These are phyloP conservation scores for Austroboletus eburneus DNA, from an alignment of 768 basidiomycete genomes.

Conservation along the genomic window DNA sequence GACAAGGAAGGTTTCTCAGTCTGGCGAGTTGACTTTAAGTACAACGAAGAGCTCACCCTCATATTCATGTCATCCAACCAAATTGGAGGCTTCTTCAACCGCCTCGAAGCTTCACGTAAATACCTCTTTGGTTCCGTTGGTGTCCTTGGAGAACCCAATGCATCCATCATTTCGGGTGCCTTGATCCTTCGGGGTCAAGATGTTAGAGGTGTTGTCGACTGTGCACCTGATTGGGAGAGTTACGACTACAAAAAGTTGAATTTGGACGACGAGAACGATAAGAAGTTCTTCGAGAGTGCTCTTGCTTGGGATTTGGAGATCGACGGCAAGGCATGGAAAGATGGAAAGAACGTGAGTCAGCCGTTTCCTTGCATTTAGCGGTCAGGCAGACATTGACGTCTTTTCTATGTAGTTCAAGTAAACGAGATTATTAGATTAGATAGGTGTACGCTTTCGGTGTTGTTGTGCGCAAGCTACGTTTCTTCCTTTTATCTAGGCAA, in stretches of 20 bases:
- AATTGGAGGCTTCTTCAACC: slow-evolving; percentile 95
- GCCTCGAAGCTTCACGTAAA: slow-evolving; percentile 94
- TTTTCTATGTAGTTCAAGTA: slow-evolving; percentile 24
- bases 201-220: slow-evolving; percentile 61
- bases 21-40: slow-evolving; percentile 96
- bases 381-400: background rate
- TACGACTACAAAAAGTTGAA: slow-evolving; percentile 80
- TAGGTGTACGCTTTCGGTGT: slow-evolving; percentile 21
- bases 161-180: slow-evolving; percentile 77
- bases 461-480: slow-evolving; percentile 5
- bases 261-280: slow-evolving; percentile 66
- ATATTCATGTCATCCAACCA: slow-evolving; percentile 95
- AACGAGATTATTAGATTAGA: slow-evolving; percentile 15
- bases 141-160: slow-evolving; percentile 78
- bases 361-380: background rate
- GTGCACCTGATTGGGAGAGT: slow-evolving; percentile 89
- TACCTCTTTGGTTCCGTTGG: slow-evolving; percentile 93
- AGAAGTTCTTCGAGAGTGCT: slow-evolving; percentile 87
- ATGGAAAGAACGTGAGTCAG: slow-evolving; percentile 80
- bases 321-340: slow-evolving; percentile 85
- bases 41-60: slow-evolving; percentile 88
- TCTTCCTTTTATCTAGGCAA: background rate
- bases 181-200: slow-evolving; percentile 84
- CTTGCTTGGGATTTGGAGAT: slow-evolving; percentile 92
- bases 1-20: slow-evolving; percentile 86